Percentiles rank a stretch among this genome's conserved stretches.
Conservation (phyloP, 768 basidiomycete species). For the Chalciporus pseudorubinellus region DNA sequence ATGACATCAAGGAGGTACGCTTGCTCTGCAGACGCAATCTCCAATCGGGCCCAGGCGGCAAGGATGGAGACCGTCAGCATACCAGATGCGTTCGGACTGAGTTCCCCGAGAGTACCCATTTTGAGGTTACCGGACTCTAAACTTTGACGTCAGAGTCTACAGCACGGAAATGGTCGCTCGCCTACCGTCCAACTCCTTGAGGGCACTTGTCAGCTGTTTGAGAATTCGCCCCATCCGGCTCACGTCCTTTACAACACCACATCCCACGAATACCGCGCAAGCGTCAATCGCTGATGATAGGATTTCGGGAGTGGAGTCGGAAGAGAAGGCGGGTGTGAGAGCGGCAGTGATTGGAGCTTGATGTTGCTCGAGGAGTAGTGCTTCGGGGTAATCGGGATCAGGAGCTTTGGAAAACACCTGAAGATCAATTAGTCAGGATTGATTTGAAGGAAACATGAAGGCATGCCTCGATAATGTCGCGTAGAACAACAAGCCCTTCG, state of each 20-base stretch:
- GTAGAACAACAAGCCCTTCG: constrained; percentile 83
- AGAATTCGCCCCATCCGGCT: constrained; percentile 91
- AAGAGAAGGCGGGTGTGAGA: constrained; percentile 91
- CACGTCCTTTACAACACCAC: constrained; percentile 90
- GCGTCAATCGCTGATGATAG: constrained; percentile 88
- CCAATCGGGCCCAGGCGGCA: constrained; percentile 93
- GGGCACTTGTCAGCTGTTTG: constrained; percentile 79
- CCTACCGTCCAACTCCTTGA: constrained; percentile 88
- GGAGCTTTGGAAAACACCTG: constrained; percentile 85
- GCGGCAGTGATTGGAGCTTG: constrained; percentile 98
- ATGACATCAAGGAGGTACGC: constrained; percentile 78
- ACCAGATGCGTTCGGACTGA: constrained; percentile 91
- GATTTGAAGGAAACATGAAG: neutral
- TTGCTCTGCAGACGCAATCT: constrained; percentile 73
- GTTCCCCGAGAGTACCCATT: constrained; percentile 80
- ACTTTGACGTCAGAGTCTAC: constrained; percentile 8
- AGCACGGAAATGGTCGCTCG: neutral
- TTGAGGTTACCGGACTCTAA: constrained; percentile 81
- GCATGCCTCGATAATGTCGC: constrained; percentile 87
- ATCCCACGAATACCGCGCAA: constrained; percentile 93
- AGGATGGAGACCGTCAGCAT: constrained; percentile 92
- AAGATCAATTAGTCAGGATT: constrained; percentile 4
- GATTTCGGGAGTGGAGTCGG: constrained; percentile 95
- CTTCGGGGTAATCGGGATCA: constrained; percentile 91
- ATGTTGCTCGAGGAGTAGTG: constrained; percentile 90